Evolutionary conservation across 371 early-diverging fungal species (phyloP).

Genomic region (Mucor ambiguus): DNA sequence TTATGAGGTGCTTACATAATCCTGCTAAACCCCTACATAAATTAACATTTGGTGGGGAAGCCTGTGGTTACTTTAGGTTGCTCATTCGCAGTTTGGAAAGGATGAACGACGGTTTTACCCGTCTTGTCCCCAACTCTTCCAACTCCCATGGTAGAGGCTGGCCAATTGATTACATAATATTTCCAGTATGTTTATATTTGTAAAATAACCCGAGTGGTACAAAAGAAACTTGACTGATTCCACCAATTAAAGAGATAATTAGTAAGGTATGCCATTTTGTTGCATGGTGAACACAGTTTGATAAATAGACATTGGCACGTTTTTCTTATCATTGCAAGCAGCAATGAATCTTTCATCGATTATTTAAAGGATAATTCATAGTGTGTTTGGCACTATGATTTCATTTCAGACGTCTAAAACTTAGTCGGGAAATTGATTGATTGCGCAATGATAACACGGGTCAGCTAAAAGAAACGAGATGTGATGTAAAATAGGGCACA

Average conservation of each 20-base stretch:
- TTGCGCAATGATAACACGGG: constrained; percentile 7
- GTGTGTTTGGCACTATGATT: neutral
- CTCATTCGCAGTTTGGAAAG: neutral
- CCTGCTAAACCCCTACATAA: neutral
- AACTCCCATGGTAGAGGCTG: neutral
- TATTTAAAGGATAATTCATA: neutral
- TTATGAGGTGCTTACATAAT: neutral
- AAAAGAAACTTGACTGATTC: neutral
- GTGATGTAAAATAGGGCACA: neutral
- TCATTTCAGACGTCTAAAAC: neutral
- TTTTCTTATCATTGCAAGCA: neutral
- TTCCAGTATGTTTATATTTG: neutral
- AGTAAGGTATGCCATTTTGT: neutral
- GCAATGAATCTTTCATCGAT: neutral
- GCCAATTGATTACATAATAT: neutral
- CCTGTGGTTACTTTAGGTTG: neutral
- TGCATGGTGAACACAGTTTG: neutral
- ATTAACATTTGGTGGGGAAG: neutral
- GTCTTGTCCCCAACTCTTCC: neutral
- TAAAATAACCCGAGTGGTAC: neutral
- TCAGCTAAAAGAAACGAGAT: neutral
- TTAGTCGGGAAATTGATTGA: neutral
- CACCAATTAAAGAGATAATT: neutral
- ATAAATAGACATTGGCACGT: neutral
- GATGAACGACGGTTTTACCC: neutral